phyloP scores from a whole-genome alignment of 1,139 yeast genomes.

The Suhomyces taliae region DNA sequence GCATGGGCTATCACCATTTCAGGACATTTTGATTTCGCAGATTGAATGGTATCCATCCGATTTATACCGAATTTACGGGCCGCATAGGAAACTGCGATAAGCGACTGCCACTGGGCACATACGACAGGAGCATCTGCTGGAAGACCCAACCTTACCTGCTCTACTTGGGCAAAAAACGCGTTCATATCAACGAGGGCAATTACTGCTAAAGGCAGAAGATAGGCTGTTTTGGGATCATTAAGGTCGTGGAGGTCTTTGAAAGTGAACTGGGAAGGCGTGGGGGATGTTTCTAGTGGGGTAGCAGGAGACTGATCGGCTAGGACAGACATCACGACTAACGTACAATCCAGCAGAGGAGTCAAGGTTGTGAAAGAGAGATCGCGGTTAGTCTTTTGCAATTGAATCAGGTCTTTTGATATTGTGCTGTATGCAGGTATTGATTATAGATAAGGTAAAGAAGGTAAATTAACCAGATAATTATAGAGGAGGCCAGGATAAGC shows the following conservation, averaged over 20 bases:
- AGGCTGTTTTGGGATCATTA: slow-evolving; percentile 46
- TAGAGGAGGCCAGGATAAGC: no score
- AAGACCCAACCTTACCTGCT: slow-evolving; percentile 70
- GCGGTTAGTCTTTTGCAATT: background rate
- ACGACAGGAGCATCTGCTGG: slow-evolving; percentile 78
- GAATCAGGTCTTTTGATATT: no score
- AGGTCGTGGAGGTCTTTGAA: slow-evolving; percentile 50
- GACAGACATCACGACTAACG: slow-evolving; percentile 1
- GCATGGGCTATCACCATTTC: slow-evolving; percentile 80
- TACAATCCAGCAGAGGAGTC: background rate
- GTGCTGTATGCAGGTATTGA: background rate
- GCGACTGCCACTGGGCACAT: slow-evolving; percentile 88
- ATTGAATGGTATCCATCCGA: slow-evolving; percentile 69
- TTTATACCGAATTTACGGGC: slow-evolving; percentile 82
- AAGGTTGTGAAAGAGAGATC: background rate
- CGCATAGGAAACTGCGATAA: slow-evolving; percentile 88
- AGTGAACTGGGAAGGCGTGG: slow-evolving; percentile 20
- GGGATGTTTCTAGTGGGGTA: background rate
- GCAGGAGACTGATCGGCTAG: background rate
- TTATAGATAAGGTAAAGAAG: no score
- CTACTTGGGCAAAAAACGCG: slow-evolving; percentile 95
- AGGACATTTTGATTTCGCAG: slow-evolving; percentile 77
- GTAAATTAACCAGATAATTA: no score
- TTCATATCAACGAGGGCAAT: slow-evolving; percentile 87
- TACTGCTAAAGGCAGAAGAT: slow-evolving; percentile 70